Conservation (phyloP, 2,329 filamentous ascomycete genomes). For the Colletotrichum filicis region DNA sequence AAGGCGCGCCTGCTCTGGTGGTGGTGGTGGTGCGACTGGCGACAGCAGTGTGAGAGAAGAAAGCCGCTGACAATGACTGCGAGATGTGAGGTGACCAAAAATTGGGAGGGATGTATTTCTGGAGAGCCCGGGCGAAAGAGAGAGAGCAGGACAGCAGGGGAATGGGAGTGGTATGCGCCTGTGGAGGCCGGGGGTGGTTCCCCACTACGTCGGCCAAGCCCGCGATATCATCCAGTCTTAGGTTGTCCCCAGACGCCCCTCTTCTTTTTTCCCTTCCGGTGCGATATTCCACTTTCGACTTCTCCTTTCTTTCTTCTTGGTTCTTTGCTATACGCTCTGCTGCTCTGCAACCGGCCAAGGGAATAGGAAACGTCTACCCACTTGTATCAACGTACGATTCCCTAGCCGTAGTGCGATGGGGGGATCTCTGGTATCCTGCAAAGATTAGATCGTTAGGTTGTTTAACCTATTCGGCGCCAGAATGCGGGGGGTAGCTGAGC, state of each 20-base stretch:
- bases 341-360: neutral
- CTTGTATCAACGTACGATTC: neutral
- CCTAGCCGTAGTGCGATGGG: neutral
- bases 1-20: neutral
- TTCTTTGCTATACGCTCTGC: neutral
- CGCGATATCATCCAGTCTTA: constrained; percentile 7
- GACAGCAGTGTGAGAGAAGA: constrained; percentile 13
- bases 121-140: constrained; percentile 11
- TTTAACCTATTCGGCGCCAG: neutral
- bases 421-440: neutral
- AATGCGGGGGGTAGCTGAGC: constrained; percentile 29
- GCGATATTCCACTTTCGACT: neutral
- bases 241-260: constrained; percentile 19
- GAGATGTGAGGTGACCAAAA: constrained; percentile 21
- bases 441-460: constrained; percentile 10
- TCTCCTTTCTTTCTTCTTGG: constrained; percentile 18
- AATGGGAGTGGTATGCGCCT: constrained; percentile 12
- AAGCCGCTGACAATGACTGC: neutral
- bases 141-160: neutral
- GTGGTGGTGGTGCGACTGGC: constrained; percentile 10
- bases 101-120: constrained; percentile 30
- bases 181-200: neutral
- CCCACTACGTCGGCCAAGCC: constrained; percentile 7
- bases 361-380: neutral
- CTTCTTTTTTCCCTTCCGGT: neutral